Percentiles rank a stretch among this genome's conserved stretches.
phyloP scores from a whole-genome alignment of 257 asterid genomes.

The Penstemon barbatus region DNA sequence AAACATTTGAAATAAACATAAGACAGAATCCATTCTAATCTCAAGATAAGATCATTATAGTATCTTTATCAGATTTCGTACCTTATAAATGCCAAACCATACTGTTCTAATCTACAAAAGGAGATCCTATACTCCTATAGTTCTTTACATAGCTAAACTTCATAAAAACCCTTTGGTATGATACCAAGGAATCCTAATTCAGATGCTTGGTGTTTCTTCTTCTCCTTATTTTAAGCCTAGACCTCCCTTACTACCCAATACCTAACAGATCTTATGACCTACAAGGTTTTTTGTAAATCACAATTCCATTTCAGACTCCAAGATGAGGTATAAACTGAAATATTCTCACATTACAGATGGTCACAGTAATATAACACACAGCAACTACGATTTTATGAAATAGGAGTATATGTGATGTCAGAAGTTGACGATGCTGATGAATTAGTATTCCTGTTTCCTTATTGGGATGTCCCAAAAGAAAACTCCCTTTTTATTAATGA shows the following conservation, averaged over 20 bases:
- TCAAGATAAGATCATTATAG: no score
- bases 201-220: slow-evolving; percentile 8
- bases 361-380: not conserved
- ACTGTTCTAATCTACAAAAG: not conserved
- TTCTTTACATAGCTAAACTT: slow-evolving; percentile 9
- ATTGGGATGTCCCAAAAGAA: no score
- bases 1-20: slow-evolving; percentile 2
- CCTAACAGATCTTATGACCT: not conserved
- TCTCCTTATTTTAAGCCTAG: not conserved
- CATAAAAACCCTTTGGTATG: not conserved
- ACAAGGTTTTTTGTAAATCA: not conserved
- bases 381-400: not conserved
- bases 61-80: not conserved
- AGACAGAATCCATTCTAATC: slow-evolving; percentile 4
- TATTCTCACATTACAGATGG: slow-evolving; percentile 1
- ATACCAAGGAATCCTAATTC: not conserved
- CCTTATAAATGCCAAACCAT: not conserved
- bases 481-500: no score
- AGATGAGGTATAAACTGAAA: not conserved
- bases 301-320: not conserved
- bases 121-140: not conserved
- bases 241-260: not conserved
- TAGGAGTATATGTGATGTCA: not conserved
- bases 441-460: not conserved
- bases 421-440: slow-evolving; percentile 5